Evolutionary conservation across 495 filamentous ascomycete genomes (phyloP), one percentile per base, ranked within the genome.

Genomic region (Trichodelitschia bisporula): DNA sequence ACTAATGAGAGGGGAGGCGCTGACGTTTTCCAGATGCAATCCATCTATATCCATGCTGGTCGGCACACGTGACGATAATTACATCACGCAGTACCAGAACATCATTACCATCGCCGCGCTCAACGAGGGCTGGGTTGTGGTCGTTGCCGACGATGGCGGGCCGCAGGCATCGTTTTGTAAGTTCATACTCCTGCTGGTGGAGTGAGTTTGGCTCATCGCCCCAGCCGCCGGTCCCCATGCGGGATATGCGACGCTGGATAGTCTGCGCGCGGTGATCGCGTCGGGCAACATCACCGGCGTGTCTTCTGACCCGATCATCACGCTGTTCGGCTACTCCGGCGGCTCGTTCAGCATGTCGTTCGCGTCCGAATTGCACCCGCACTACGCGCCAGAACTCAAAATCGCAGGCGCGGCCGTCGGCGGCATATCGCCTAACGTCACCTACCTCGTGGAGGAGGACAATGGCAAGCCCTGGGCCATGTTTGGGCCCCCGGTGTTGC

Each of bases 291-390:
- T n/a, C n/a, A n/a, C n/a, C n/a, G n/a, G n/a, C n/a, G 6, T 18
- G 10, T 9, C 37, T 13, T 18, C 26, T 2, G 17, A 12, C 3
- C 2, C 24, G 2, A 18, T 6, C n/a, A 16, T 4, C 4, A 31
- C 39, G 4, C 36, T 65, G 38, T 64, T 55, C 57, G 65, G 64
- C 3, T 70, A 67, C 36, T 63, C 58, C 4, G 64, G 65, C n/a
- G 65, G 64, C 19, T 48, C 54, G 1, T 47, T 67, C 28, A 62
- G 63, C 0, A 59, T 53, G 1, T 59, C 53, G 29, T 66, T 57
- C 49, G 63, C 62, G 0, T 52, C 54, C 6, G 58, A 64, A 36
- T 32, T 68, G 29, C 58, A 62, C 26, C 46, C 43, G 9, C 36
- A 36, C 3, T 70, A 70, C 37, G 62, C 63, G 1, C 56, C 64